Evolutionary conservation across 2,329 filamentous ascomycete species (phyloP).

Genomic region (Ophiostoma himal-ulmi): DNA sequence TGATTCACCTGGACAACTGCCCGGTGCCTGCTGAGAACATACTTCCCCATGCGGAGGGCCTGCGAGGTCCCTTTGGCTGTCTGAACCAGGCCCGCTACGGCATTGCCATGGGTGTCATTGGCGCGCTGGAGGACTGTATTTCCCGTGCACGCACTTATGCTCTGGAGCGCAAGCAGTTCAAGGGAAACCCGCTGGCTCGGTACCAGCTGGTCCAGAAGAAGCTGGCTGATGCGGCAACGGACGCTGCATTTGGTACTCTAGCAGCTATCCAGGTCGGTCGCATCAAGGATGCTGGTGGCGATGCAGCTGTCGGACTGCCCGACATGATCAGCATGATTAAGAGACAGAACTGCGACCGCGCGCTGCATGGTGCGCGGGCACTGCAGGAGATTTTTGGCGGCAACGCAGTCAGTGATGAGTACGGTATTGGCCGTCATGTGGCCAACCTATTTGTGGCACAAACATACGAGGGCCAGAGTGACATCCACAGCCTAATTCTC

Average conservation of each 20-base stretch:
- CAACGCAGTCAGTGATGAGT: slow-evolving; percentile 97
- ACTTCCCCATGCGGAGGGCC: slow-evolving; percentile 83
- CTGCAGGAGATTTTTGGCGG: slow-evolving; percentile 96
- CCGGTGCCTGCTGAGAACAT: slow-evolving; percentile 88
- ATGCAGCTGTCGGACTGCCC: slow-evolving; percentile 68
- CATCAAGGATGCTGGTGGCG: slow-evolving; percentile 87
- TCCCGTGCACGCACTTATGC: slow-evolving; percentile 74
- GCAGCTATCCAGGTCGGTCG: slow-evolving; percentile 86
- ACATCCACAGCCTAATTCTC: slow-evolving; percentile 78
- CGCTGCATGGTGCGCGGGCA: slow-evolving; percentile 68
- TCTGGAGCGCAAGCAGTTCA: slow-evolving; percentile 94
- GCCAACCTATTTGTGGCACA: slow-evolving; percentile 95
- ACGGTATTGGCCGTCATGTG: slow-evolving; percentile 89
- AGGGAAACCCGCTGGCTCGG: slow-evolving; percentile 86
- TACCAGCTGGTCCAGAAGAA: slow-evolving; percentile 99
- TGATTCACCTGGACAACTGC: slow-evolving; percentile 92
- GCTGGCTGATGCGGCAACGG: slow-evolving; percentile 83
- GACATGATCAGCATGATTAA: slow-evolving; percentile 99
- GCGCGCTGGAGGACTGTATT: slow-evolving; percentile 89
- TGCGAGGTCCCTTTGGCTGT: slow-evolving; percentile 85
- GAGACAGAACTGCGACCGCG: slow-evolving; percentile 92
- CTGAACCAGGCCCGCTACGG: slow-evolving; percentile 90
- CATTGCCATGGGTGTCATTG: slow-evolving; percentile 90
- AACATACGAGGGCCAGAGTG: slow-evolving; percentile 96
- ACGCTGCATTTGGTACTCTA: slow-evolving; percentile 84